Base-by-base conservation (phyloP, 2,329 filamentous ascomycete species). In the Akanthomyces dipterigenus region DNA sequence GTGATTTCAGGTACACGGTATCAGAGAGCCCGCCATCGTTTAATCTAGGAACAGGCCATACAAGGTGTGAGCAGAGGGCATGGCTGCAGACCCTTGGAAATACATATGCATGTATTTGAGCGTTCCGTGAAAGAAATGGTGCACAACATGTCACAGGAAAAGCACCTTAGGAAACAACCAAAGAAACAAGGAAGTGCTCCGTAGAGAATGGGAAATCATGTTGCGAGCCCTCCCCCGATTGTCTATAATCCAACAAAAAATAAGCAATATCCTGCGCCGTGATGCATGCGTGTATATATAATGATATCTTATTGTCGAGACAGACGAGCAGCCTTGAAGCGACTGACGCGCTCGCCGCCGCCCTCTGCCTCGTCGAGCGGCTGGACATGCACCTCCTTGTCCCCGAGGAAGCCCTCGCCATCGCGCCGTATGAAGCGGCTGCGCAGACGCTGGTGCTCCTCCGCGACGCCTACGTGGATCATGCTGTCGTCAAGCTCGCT, bases 381-480 rank as follows among this genome's bases (percentile, higher is more conserved):
- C 57, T 89, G 82, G 51, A 86, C 83, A 20, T 83, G 82, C 57
- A 84, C 80, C 63, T 91, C 86, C 63, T 89, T 85, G 67, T 91
- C 84, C 62, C 85, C 82, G 67, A 89, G 76, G 72, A 96, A 96
- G 3, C 92, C 92, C 3, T 42, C 48, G 56, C 92, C 92, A 67
- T 95, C 86, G 67, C 87, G 83, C 66, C 91, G 86, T 59, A 97
- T 92, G 74, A 96, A 87, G 68, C 84, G 85, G 71, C 93, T 96
- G 22, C 93, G 88, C 72, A 90, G 80, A 49, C 85, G 86, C 72
- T 96, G 89, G 73, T 96, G 96, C 70, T 96, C 90, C 42, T 85
- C 84, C 8, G 90, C 88, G 16, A 96, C 86, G 72, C 96, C 89
- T 64, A 90, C 86, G 58, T 89, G 83, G 55, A 93, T 79, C 34